Conservation (phyloP, 306 rosid species). For the Medicago ruthenica region DNA sequence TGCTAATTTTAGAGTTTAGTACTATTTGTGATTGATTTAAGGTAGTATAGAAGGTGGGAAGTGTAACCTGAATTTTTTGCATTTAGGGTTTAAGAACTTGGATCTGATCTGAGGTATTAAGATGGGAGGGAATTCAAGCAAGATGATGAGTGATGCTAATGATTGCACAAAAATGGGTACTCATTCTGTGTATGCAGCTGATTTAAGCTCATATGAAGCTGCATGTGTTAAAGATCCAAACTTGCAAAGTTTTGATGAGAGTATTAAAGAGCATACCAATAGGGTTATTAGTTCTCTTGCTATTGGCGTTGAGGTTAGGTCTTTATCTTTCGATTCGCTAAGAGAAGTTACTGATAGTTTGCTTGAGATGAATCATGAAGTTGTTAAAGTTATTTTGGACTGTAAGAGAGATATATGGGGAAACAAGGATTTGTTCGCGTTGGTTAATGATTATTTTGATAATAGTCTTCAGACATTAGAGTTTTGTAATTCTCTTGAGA, state of each 20-base stretch:
- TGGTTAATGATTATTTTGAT: constrained; percentile 70
- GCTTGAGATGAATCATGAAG: constrained; percentile 67
- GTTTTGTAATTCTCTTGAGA: constrained; percentile 69
- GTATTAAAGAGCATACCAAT: constrained; percentile 58
- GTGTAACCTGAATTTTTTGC: background rate
- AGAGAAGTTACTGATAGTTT: constrained; percentile 68
- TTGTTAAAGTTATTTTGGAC: constrained; percentile 55
- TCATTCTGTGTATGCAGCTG: constrained; percentile 53
- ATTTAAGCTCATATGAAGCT: constrained; percentile 72
- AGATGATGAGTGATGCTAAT: constrained; percentile 40
- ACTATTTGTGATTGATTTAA: background rate
- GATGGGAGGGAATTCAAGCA: constrained; percentile 81
- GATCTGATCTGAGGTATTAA: constrained; percentile 30
- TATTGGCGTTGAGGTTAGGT: constrained; percentile 56
- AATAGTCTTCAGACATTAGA: constrained; percentile 67
- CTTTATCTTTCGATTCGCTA: constrained; percentile 68
- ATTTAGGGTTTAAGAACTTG: constrained; percentile 29
- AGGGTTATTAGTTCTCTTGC: constrained; percentile 70
- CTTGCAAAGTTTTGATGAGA: constrained; percentile 66
- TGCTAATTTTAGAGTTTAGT: constrained; percentile 1
- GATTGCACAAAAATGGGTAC: constrained; percentile 45
- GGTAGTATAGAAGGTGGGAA: constrained; percentile 1
- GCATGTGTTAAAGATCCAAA: constrained; percentile 65
- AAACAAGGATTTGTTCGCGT: constrained; percentile 49
- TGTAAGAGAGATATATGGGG: constrained; percentile 69